Conservation (phyloP, 2,329 filamentous ascomycete species). For the Sporothrix pseudoabietina region DNA sequence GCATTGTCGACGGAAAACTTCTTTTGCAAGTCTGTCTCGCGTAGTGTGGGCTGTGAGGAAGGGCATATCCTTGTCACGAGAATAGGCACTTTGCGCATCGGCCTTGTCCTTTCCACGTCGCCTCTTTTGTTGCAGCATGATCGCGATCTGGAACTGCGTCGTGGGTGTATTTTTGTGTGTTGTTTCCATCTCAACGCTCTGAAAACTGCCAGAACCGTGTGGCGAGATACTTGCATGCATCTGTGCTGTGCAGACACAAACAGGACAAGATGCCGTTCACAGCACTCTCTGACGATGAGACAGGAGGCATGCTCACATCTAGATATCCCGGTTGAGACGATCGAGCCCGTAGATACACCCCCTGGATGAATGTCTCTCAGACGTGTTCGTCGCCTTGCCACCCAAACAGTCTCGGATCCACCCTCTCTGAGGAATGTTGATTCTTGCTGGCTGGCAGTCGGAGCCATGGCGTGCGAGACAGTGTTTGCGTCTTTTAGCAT, state of each 20-base stretch:
- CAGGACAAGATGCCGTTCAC: background rate
- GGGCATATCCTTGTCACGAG: background rate
- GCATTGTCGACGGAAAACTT: background rate
- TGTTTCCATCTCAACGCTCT: background rate
- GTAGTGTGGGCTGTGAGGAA: background rate
- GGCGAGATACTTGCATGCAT: background rate
- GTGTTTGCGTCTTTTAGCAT: background rate
- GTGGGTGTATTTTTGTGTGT: background rate
- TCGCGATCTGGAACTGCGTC: background rate
- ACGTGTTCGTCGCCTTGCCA: constrained; percentile 2
- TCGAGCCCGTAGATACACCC: background rate
- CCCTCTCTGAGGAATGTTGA: constrained; percentile 18
- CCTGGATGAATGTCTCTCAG: background rate
- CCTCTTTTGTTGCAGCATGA: background rate
- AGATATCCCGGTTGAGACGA: background rate
- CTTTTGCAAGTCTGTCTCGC: background rate
- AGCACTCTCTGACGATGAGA: too few species aligned
- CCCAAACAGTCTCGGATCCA: background rate
- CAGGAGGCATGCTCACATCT: background rate
- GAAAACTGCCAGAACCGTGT: background rate
- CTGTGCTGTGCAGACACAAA: background rate
- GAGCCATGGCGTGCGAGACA: background rate
- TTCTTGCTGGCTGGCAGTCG: background rate
- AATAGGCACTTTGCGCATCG: background rate
- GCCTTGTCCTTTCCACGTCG: background rate